phyloP scores from a whole-genome alignment of 257 asterid genomes.

The Anisodus tanguticus region DNA sequence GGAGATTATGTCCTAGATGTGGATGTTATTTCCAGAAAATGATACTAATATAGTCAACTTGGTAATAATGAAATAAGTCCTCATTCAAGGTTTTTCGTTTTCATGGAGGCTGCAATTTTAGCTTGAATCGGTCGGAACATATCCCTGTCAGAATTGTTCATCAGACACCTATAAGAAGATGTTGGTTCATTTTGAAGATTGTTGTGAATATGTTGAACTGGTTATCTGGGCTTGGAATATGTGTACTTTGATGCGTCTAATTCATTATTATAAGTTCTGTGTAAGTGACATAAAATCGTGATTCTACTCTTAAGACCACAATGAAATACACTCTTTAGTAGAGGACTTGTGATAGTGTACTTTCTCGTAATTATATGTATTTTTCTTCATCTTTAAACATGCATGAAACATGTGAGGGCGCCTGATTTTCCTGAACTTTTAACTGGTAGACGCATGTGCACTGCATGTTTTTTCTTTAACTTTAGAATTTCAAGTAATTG shows the following conservation, averaged over 20 bases:
- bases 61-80: neutral
- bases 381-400: neutral
- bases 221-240: neutral
- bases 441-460: neutral
- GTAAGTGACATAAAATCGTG: neutral
- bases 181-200: neutral
- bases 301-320: slow-evolving; percentile 17
- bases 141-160: neutral
- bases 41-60: neutral
- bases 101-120: slow-evolving; percentile 23
- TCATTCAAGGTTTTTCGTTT: neutral
- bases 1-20: neutral
- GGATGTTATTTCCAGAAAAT: neutral
- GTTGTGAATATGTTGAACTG: neutral
- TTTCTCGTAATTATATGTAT: neutral
- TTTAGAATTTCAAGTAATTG: neutral
- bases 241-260: neutral
- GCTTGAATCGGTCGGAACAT: neutral
- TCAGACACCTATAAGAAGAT: slow-evolving; percentile 10
- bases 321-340: neutral
- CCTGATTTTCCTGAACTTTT: slow-evolving; percentile 4
- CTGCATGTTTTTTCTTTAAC: neutral
- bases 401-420: neutral
- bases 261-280: neutral
- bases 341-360: neutral